Conservation (phyloP, 1,284 basidiomycete genomes). For the Phellopilus nigrolimitatus region DNA sequence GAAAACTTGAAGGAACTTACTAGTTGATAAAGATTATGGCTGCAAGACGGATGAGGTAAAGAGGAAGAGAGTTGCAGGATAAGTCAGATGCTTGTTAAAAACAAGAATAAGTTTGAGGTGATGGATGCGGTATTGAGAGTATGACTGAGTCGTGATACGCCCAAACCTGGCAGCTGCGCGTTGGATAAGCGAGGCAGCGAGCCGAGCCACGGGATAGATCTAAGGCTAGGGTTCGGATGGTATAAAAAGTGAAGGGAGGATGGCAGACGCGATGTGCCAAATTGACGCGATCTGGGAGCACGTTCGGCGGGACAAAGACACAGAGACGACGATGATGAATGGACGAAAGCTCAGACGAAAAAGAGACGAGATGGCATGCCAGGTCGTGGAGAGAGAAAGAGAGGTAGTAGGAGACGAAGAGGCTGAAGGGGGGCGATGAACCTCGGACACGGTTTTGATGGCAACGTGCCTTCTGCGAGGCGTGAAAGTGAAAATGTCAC, state of each 20-base stretch:
- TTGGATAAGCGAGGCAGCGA: conserved; percentile 24
- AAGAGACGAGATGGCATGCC: conserved; percentile 13
- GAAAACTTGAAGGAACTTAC: conserved; percentile 4
- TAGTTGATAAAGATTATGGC: conserved; percentile 19
- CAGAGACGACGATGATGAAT: neutral
- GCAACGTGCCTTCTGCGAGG: conserved; percentile 66
- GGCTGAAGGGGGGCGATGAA: conserved; percentile 29
- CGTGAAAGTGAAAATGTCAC: conserved; percentile 23
- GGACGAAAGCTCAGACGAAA: conserved; percentile 3
- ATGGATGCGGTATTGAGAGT: neutral
- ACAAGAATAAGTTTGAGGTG: conserved; percentile 20
- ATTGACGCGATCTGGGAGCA: conserved; percentile 11
- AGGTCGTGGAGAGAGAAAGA: conserved; percentile 27
- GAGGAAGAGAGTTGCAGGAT: conserved; percentile 6
- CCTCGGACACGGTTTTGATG: conserved; percentile 56
- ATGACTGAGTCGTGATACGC: conserved; percentile 22
- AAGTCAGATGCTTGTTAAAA: conserved; percentile 17
- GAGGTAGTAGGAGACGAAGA: conserved; percentile 34
- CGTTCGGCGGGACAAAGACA: neutral
- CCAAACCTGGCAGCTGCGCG: conserved; percentile 27
- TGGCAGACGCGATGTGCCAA: conserved; percentile 29
- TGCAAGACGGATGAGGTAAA: conserved; percentile 7
- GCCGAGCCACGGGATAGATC: conserved; percentile 32
- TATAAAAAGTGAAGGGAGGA: conserved; percentile 46
- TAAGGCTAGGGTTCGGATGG: conserved; percentile 38